phyloP scores from a whole-genome alignment of 495 filamentous ascomycete species.

The Margaritispora aquatica region DNA sequence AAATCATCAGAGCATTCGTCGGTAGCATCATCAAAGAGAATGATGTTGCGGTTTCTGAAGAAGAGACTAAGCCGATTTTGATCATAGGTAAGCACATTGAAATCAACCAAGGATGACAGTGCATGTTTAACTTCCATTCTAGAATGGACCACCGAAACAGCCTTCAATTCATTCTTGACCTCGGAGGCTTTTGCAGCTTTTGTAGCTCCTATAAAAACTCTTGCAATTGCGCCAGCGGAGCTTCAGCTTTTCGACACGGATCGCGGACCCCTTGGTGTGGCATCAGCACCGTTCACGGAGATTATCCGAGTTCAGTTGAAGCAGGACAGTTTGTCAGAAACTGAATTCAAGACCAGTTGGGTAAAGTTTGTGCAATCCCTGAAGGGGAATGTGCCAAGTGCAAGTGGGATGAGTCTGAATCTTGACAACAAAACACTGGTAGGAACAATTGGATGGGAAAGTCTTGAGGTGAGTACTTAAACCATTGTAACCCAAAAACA shows the following conservation, averaged over 20 bases:
- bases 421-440: not conserved
- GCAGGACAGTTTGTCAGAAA: not conserved
- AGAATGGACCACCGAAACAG: not conserved
- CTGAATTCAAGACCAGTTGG: not conserved
- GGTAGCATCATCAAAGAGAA: not conserved
- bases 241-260: constrained; percentile 4
- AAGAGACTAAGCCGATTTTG: not conserved
- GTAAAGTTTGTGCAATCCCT: not conserved
- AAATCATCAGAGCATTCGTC: not conserved
- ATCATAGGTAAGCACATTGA: not conserved
- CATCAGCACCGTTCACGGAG: not conserved
- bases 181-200: not conserved
- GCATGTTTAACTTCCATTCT: not conserved
- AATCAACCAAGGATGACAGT: too few species aligned
- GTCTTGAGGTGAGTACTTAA: not conserved
- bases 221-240: not conserved
- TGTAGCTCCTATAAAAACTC: not conserved
- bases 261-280: not conserved
- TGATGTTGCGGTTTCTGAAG: too few species aligned
- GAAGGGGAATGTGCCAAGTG: not conserved
- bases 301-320: not conserved
- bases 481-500: not conserved
- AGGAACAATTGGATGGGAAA: constrained; percentile 5
- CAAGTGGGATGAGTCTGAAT: constrained; percentile 7
- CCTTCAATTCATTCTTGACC: not conserved